Conservation (phyloP, 345 rosid genomes). For the Physaria fendleri region DNA sequence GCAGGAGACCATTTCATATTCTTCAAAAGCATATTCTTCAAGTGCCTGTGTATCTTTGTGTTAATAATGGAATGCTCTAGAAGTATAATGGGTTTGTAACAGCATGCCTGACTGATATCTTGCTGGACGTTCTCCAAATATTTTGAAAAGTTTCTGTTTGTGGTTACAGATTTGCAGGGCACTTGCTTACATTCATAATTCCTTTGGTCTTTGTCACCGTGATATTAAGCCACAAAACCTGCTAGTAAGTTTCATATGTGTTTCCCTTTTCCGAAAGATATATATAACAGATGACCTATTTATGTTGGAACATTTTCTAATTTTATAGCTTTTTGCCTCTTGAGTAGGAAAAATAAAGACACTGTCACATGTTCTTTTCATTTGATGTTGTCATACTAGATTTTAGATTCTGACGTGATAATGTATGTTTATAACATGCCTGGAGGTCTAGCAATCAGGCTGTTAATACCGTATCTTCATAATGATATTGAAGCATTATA, state of each 20-base stretch:
- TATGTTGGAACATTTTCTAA: not conserved
- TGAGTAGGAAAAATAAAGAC: not conserved
- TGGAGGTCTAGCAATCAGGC: not conserved
- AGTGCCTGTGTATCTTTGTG: conserved; percentile 1
- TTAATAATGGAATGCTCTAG: not conserved
- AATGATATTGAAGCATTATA: not conserved
- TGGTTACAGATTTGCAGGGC: conserved; percentile 86
- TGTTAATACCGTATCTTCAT: not conserved
- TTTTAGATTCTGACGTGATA: conserved; percentile 10
- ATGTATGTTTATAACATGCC: not conserved
- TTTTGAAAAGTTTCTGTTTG: conserved; percentile 15
- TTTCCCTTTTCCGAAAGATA: not conserved
- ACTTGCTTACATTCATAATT: conserved; percentile 81
- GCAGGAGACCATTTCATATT: not conserved
- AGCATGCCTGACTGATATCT: conserved; percentile 1
- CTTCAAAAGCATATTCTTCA: not conserved
- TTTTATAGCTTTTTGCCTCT: not conserved
- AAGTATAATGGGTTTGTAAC: not conserved
- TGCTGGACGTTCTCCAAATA: not conserved
- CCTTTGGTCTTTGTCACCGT: conserved; percentile 88
- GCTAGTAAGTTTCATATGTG: conserved; percentile 47
- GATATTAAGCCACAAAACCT: conserved; percentile 95
- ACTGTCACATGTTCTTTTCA: not conserved
- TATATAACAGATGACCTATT: not conserved
- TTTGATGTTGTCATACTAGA: not conserved